phyloP scores from a whole-genome alignment of 148 eudicot species.

The Arbutus unedo region DNA sequence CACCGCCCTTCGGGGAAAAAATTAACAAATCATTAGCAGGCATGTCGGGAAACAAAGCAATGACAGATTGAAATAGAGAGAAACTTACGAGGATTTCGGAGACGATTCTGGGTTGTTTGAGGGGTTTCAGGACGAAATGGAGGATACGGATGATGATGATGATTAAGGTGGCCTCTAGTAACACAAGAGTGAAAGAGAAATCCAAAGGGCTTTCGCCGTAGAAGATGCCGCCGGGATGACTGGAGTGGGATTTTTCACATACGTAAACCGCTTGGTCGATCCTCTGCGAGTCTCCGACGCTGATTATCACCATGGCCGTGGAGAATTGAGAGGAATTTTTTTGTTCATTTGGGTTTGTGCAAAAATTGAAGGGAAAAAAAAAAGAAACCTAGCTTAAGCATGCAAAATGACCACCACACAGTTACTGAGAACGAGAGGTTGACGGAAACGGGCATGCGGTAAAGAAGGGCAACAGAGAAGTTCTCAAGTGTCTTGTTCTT shows the following conservation, averaged over 20 bases:
- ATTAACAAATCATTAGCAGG: neutral
- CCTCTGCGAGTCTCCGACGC: neutral
- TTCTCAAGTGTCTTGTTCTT: neutral
- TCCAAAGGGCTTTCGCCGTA: slow-evolving; percentile 38
- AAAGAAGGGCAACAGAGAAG: slow-evolving; percentile 23
- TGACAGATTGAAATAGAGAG: neutral
- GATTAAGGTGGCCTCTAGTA: slow-evolving; percentile 44
- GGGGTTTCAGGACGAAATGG: slow-evolving; percentile 62
- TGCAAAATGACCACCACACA: neutral
- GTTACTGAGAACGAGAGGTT: slow-evolving; percentile 5
- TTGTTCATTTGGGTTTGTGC: slow-evolving; percentile 10
- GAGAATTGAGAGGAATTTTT: neutral
- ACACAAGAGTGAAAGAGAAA: slow-evolving; percentile 51
- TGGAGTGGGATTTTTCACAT: slow-evolving; percentile 24
- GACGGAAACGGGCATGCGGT: slow-evolving; percentile 35
- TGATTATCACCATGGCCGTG: slow-evolving; percentile 9
- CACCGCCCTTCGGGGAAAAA: slow-evolving; percentile 55
- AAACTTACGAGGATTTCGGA: slow-evolving; percentile 63
- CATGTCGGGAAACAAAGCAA: neutral
- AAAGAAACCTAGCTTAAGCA: slow-evolving; percentile 5
- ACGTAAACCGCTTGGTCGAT: slow-evolving; percentile 5
- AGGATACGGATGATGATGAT: slow-evolving; percentile 43
- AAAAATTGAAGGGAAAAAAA: neutral
- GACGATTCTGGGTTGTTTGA: slow-evolving; percentile 62
- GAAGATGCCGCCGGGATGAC: slow-evolving; percentile 46